Percentiles rank a stretch among this genome's conserved stretches.
phyloP scores from a whole-genome alignment of 208 protist genomes.

The Trypanosoma cruzi region DNA sequence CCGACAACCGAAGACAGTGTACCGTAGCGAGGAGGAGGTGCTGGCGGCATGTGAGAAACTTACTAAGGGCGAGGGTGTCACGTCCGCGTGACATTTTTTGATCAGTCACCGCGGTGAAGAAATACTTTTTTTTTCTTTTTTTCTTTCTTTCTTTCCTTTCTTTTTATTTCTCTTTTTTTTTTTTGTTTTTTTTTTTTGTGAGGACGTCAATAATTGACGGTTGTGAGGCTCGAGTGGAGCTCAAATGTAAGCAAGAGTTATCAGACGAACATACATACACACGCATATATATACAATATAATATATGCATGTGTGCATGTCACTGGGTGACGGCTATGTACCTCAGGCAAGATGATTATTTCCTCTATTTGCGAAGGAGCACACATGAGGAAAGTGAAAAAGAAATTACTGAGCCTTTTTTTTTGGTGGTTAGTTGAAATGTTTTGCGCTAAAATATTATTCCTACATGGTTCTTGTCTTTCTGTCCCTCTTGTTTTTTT shows the following conservation, averaged over 20 bases:
- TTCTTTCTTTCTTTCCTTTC: not conserved
- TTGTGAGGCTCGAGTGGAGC: not conserved
- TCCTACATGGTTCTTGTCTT: no score
- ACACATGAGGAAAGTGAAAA: not conserved
- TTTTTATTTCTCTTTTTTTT: conserved; percentile 3
- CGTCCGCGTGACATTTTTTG: conserved; percentile 9
- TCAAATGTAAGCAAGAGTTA: not conserved
- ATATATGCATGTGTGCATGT: not conserved
- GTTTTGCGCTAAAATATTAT: no score
- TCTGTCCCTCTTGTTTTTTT: no score
- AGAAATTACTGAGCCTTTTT: not conserved
- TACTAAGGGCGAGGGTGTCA: conserved; percentile 58
- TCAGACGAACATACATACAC: not conserved
- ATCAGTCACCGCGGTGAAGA: not conserved
- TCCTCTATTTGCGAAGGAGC: not conserved
- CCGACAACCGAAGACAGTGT: conserved; percentile 27
- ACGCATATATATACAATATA: no score
- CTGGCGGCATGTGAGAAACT: conserved; percentile 56
- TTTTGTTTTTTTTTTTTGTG: not conserved
- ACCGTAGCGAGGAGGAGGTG: conserved; percentile 42
- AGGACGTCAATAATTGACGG: not conserved
- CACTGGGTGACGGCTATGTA: not conserved
- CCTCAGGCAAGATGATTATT: not conserved
- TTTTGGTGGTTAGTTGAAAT: no score
- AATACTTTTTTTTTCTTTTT: not conserved